Evolutionary conservation across 139 green algal species (phyloP), one percentile per base, ranked within the genome.

Genomic region (Haematococcus sp.): DNA sequence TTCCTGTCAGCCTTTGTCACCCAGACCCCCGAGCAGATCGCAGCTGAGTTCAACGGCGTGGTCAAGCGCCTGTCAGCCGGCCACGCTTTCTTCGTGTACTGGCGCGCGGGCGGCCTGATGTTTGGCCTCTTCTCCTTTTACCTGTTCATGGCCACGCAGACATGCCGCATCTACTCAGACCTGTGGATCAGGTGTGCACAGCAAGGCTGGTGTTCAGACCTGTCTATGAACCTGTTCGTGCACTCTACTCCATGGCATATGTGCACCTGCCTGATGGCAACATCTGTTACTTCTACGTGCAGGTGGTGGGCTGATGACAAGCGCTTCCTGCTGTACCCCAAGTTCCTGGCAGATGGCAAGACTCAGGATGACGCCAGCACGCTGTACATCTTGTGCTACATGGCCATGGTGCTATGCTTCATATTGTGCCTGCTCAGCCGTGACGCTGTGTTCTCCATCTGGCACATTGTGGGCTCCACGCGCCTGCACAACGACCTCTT

Each of bases 381-480:
- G 33, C 55, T 81, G 30, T 91, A 91, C 79, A 77, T 87, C 15
- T 34, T 76, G 34, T 76, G 77, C 71, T 91, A 91, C 79, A 71
- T 80, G 44, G 77, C 60, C 3, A 71, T 91, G 7, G 84, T 87
- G 4, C 25, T 85, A 31, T 16, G 72, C 23, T 88, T 87, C 78
- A 69, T 89, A 3, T 17, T 76, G 27, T 76, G 84, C 69, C 85
- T 89, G 79, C 46, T 91, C 23, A 71, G 28, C 25, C 81, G 86
- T 28, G 84, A 87, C 33, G 43, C 52, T 17, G 7, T 74, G 28
- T 86, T 89, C 71, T 83, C 68, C 67, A 56, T 59, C 2, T 89
- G 84, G 81, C 60, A 77, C 63, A 65, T 87, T 13, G 52, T 58
- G 17, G 81, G 75, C 30, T 68, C 76, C 44, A 76, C 81, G 15